Evolutionary conservation across 208 protist genomes (phyloP).

Genomic region (Vickermania spadyakhi): DNA sequence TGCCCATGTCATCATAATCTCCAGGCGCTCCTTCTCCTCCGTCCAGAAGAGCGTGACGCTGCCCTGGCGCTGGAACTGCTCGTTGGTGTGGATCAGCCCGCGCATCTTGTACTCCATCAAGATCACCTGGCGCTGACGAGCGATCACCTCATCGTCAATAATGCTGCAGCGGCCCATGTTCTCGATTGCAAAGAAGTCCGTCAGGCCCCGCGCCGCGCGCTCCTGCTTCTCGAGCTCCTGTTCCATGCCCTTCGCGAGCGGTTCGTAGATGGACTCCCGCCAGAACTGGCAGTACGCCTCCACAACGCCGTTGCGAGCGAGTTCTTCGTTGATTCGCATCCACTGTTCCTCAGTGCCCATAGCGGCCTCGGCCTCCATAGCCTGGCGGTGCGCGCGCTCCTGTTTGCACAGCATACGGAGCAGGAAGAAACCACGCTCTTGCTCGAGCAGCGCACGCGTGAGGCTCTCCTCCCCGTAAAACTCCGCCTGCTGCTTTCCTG

Average conservation of each 20-base stretch:
- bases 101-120: background rate
- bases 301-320: background rate
- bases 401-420: constrained; percentile 19
- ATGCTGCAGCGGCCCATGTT: background rate
- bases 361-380: background rate
- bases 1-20: background rate
- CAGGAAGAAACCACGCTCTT: constrained; percentile 23
- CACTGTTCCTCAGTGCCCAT: background rate
- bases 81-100: background rate
- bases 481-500: constrained; percentile 10
- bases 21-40: background rate
- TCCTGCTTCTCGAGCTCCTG: constrained; percentile 1
- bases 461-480: constrained; percentile 10
- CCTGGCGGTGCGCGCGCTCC: constrained; percentile 11
- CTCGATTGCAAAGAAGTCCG: background rate
- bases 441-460: constrained; percentile 5
- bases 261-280: background rate
- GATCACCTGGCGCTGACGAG: background rate
- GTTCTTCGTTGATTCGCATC: background rate
- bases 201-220: background rate
- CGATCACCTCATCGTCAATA: background rate
- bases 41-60: background rate
- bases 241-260: background rate
- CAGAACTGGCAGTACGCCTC: constrained; percentile 2
- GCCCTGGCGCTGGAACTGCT: background rate